A percentile compares a stretch with the other conserved stretches of the same genome.
Conservation (phyloP, 352 stramenopile species). For the Globisporangium splendens region DNA sequence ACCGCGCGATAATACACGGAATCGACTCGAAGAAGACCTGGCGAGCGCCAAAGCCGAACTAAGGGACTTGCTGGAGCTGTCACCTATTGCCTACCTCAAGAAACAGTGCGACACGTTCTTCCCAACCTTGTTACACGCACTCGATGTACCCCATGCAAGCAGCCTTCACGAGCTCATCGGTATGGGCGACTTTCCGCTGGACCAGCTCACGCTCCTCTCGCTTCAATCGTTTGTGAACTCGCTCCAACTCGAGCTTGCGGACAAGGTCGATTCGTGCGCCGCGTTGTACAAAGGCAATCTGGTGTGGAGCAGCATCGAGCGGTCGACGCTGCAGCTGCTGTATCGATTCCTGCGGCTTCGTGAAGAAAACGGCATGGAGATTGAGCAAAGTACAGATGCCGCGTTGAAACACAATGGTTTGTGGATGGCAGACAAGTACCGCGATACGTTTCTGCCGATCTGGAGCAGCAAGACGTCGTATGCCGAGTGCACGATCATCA, state of each 20-base stretch:
- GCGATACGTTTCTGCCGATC: constrained; percentile 55
- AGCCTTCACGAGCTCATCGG: constrained; percentile 43
- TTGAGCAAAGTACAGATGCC: neutral
- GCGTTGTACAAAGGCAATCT: constrained; percentile 58
- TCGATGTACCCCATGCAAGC: constrained; percentile 30
- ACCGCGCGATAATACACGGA: neutral
- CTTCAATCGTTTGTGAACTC: constrained; percentile 53
- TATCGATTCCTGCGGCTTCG: constrained; percentile 48
- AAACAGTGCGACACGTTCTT: constrained; percentile 30
- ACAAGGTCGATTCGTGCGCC: constrained; percentile 15
- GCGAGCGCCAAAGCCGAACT: constrained; percentile 22
- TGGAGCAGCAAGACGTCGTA: constrained; percentile 67
- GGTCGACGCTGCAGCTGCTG: constrained; percentile 27
- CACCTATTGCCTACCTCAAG: constrained; percentile 24
- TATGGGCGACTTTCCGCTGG: constrained; percentile 45
- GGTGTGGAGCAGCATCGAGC: constrained; percentile 44
- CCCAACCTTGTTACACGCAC: constrained; percentile 30
- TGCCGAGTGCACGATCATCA: constrained; percentile 41
- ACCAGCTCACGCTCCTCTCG: constrained; percentile 40
- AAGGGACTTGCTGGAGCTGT: constrained; percentile 22
- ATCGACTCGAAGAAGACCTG: constrained; percentile 6
- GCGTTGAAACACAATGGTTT: neutral
- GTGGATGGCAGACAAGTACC: constrained; percentile 52
- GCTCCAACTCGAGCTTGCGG: constrained; percentile 21
- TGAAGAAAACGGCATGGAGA: constrained; percentile 53